Base-by-base conservation (phyloP, 202 grass and related monocot genomes). In the Elaeis oleifera region DNA sequence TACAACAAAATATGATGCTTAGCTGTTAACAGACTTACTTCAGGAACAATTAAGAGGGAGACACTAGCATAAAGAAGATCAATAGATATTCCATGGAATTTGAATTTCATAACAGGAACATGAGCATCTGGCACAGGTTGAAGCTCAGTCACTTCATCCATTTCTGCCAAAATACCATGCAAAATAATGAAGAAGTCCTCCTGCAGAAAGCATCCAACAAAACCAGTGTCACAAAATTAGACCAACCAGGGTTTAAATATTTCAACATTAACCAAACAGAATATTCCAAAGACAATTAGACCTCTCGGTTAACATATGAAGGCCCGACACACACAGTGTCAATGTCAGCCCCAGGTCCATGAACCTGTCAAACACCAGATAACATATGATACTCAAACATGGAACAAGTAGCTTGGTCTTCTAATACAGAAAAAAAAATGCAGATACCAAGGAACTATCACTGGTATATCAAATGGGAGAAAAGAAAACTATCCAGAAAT, bases 41-140 rank as follows among this genome's bases (percentile, higher is more conserved):
- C 57, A 52, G 92, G 88, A 64, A 97, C 84, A 25, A 97, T 82
- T 75, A 92, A 77, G 49, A 81, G 82, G 44, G 92, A 97, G 63
- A 97, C 82, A 50, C 88, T 99, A 26, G 94, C 88, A 80, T 99
- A 99, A 73, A 89, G 88, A 67, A 99, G 88, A 48, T 89, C 94
- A 58, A 99, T 92, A 13, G 94, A 92, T 79, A 99, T 99, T 80
- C 94, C 88, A 51, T 68, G 75, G 60, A 94, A 87, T 67, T 99
- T 99, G 51, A 99, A 94, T 84, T 84, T 99, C 88, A 99, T 86
- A 62, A 99, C 88, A 73, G 94, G 94, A 55, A 99, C 85, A 84
- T 99, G 88, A 28, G 94, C 88, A 73, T 89, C 88, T 60, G 94
- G 88, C 49, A 94, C 85, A 64, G 94, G 88, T 60, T 99, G 88